Conservation (phyloP, 2,329 filamentous ascomycete genomes). For the Corynespora cassiicola region DNA sequence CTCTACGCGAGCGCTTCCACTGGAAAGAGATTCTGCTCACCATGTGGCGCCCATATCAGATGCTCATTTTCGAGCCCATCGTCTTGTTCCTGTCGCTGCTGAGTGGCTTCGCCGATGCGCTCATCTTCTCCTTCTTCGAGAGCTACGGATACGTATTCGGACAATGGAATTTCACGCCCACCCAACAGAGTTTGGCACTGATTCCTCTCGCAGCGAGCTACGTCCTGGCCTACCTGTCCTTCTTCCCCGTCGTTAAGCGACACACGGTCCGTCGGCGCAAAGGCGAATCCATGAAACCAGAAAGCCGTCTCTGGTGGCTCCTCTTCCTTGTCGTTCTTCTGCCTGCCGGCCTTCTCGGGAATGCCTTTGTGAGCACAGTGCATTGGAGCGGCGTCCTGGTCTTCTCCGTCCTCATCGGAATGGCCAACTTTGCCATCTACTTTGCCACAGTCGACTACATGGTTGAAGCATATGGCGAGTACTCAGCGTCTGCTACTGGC, state of each 20-base stretch:
- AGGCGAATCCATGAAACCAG: constrained; percentile 61
- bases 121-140: constrained; percentile 80
- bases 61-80: constrained; percentile 77
- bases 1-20: constrained; percentile 26
- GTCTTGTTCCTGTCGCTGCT: constrained; percentile 74
- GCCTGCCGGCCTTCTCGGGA: constrained; percentile 72
- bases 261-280: constrained; percentile 47
- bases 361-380: constrained; percentile 73
- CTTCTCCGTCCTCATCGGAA: constrained; percentile 70
- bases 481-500: constrained; percentile 75
- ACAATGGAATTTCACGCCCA: constrained; percentile 68
- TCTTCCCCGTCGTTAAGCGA: constrained; percentile 56
- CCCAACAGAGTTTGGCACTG: constrained; percentile 64
- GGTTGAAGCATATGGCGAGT: constrained; percentile 75
- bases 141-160: constrained; percentile 71
- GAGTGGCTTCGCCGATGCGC: constrained; percentile 75
- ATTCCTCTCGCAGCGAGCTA: constrained; percentile 65
- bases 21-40: constrained; percentile 49
- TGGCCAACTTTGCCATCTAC: constrained; percentile 74
- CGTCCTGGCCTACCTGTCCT: constrained; percentile 65
- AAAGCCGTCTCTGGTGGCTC: constrained; percentile 68
- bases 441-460: constrained; percentile 81
- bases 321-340: constrained; percentile 65
- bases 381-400: constrained; percentile 74
- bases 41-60: constrained; percentile 63